Evolutionary conservation across 2,329 filamentous ascomycete genomes (phyloP).

Genomic region (Pseudogymnoascus sp.): DNA sequence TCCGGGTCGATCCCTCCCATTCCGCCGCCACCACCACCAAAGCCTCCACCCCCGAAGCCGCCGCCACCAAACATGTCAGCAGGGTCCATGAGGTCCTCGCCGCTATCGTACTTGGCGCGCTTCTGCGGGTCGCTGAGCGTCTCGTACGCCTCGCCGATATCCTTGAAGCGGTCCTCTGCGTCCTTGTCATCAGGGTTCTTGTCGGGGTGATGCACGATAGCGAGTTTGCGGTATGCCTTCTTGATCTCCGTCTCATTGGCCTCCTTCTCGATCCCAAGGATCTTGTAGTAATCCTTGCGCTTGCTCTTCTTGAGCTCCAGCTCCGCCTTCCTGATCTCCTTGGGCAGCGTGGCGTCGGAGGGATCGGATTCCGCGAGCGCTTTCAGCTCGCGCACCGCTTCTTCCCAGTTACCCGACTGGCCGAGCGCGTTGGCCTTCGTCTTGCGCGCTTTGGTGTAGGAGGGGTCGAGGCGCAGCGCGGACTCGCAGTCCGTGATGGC

Average conservation of each 20-base stretch:
- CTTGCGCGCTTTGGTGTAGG: conserved; percentile 85
- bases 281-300: conserved; percentile 98
- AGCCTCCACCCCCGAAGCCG: conserved; percentile 44
- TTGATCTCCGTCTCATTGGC: conserved; percentile 82
- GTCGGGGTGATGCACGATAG: conserved; percentile 90
- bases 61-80: conserved; percentile 73
- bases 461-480: conserved; percentile 73
- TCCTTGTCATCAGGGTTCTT: conserved; percentile 86
- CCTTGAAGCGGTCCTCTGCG: conserved; percentile 92
- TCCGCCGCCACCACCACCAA: conserved; percentile 52
- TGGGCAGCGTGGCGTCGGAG: conserved; percentile 67
- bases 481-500: conserved; percentile 81
- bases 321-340: conserved; percentile 84
- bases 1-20: conserved; percentile 54
- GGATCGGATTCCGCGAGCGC: conserved; percentile 75
- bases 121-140: conserved; percentile 88
- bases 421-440: conserved; percentile 88
- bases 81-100: conserved; percentile 82
- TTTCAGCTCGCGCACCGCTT: conserved; percentile 84
- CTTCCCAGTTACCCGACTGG: conserved; percentile 82
- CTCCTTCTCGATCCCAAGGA: conserved; percentile 79
- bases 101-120: conserved; percentile 82
- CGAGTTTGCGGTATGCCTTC: conserved; percentile 91
- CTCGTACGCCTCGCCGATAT: conserved; percentile 95
- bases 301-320: conserved; percentile 95